Evolutionary conservation across 768 basidiomycete genomes (phyloP), one percentile per base, ranked within the genome.

Genomic region (Serendipita sp.): DNA sequence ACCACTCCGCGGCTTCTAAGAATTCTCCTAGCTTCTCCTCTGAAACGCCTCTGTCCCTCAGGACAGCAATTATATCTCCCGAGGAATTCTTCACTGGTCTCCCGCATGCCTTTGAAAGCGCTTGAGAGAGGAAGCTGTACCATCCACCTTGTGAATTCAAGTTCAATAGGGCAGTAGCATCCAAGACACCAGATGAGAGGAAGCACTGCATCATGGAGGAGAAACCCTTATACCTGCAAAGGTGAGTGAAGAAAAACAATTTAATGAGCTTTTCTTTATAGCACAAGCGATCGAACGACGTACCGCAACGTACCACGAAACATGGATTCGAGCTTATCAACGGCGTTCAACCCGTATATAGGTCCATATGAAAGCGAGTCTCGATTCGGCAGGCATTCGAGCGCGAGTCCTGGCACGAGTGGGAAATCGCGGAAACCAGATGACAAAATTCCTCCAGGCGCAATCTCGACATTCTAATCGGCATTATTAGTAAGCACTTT

Each of bases 311-410:
- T 96, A 3, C 94, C 94, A 34, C 94, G 79, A 67, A 96, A 72
- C 58, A 94, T 74, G 0, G 90, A 86, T 58, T 79, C 76, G 63
- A 88, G 66, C 3, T 70, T 71, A 0, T 74, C 68, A 3, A 75
- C 65, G 16, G 68, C 60, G 1, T 75, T 76, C 2, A 91, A 74
- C 0, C 77, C 75, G 71, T 96, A 96, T 2, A 79, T 78, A 3
- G 76, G 72, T 0, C 77, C 77, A 68, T 97, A 96, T 0, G 77
- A 72, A 4, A 93, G 68, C 66, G 88, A 90, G 69, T 94, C 80
- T 30, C 92, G 75, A 71, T 97, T 97, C 22, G 94, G 83, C 1
- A 95, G 72, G 0, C 93, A 93, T 68, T 97, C 92, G 16, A 95
- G 73, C 51, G 74, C 75, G 44, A 90, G 75, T 2, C 81, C 78